Percentiles rank a stretch among this genome's conserved stretches.
Conservation (phyloP, 176 grass and related monocot species). For the Tillandsia fasciculata region DNA sequence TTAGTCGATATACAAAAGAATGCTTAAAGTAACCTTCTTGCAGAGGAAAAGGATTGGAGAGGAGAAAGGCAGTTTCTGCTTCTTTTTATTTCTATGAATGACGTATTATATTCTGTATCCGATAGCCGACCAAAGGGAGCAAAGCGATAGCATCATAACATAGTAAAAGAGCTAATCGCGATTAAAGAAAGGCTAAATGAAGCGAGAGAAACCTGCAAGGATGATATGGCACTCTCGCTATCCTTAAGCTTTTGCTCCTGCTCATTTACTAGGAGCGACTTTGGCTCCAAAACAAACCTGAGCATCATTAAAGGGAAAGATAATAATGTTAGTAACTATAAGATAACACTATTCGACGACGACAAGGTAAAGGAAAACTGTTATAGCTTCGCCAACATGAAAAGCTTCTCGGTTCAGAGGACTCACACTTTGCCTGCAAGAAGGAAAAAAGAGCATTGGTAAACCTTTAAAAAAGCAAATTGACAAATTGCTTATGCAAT, state of each 20-base stretch:
- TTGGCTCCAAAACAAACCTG: slow-evolving; percentile 97
- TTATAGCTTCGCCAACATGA: not conserved
- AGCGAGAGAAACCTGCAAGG: slow-evolving; percentile 50
- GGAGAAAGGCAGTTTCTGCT: too few relatives aligned
- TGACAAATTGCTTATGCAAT: slow-evolving; percentile 5
- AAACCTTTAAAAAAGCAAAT: not conserved
- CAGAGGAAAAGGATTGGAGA: too few relatives aligned
- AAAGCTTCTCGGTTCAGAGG: slow-evolving; percentile 8
- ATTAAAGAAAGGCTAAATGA: not conserved
- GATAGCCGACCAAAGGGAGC: not conserved
- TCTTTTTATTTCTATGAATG: too few relatives aligned
- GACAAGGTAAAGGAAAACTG: not conserved
- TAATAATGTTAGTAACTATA: slow-evolving; percentile 10
- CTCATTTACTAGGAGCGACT: slow-evolving; percentile 54
- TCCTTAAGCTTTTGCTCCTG: slow-evolving; percentile 83
- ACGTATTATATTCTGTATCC: too few relatives aligned
- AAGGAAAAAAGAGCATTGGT: slow-evolving; percentile 6
- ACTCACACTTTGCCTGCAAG: slow-evolving; percentile 98
- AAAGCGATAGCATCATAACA: not conserved
- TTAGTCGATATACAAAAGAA: too few relatives aligned
- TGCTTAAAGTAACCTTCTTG: too few relatives aligned
- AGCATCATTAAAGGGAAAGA: not conserved
- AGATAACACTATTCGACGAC: not conserved
- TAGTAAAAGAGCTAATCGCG: too few relatives aligned
- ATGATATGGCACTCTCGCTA: slow-evolving; percentile 53